Evolutionary conservation across 176 grass and related monocot species (phyloP).

Genomic region (Stipa capillata): DNA sequence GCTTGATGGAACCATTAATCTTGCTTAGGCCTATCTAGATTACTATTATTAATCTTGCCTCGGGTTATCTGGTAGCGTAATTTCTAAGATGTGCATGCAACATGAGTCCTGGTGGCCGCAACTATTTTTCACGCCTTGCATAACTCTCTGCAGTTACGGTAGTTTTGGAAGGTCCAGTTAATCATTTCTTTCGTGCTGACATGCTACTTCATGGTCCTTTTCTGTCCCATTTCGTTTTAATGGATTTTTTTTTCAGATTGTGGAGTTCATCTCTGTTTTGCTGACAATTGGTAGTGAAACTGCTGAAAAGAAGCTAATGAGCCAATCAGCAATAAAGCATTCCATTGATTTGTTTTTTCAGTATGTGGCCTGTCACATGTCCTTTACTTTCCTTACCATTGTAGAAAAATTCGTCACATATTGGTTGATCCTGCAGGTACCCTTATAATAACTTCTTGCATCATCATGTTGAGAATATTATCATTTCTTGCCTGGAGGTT

Average conservation of each 20-base stretch:
- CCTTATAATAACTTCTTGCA: too few species aligned
- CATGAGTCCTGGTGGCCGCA: slow-evolving; percentile 2
- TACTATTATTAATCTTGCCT: slow-evolving; percentile 1
- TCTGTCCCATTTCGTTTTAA: slow-evolving; percentile 3
- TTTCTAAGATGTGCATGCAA: not conserved
- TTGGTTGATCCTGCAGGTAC: slow-evolving; percentile 49
- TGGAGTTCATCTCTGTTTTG: too few species aligned
- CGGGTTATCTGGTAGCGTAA: not conserved
- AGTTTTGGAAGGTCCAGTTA: slow-evolving; percentile 6
- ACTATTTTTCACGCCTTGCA: not conserved
- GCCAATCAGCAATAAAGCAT: slow-evolving; percentile 51
- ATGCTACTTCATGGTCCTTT: not conserved
- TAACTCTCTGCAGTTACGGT: slow-evolving; percentile 9
- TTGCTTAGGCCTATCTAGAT: not conserved
- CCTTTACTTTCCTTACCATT: not conserved
- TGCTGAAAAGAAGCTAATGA: too few species aligned
- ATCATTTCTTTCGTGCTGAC: not conserved
- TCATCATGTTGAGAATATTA: too few species aligned
- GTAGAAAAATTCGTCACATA: not conserved
- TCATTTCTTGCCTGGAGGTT: slow-evolving; percentile 73
- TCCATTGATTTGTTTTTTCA: slow-evolving; percentile 69
- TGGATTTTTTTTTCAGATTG: slow-evolving; percentile 50
- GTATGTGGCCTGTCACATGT: slow-evolving; percentile 31
- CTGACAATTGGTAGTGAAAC: too few species aligned
- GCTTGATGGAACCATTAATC: slow-evolving; percentile 1